These are phyloP conservation scores for Dendrobium chrysotoxum DNA, from an alignment of 106 monocot genomes.

Conservation along the genomic window DNA sequence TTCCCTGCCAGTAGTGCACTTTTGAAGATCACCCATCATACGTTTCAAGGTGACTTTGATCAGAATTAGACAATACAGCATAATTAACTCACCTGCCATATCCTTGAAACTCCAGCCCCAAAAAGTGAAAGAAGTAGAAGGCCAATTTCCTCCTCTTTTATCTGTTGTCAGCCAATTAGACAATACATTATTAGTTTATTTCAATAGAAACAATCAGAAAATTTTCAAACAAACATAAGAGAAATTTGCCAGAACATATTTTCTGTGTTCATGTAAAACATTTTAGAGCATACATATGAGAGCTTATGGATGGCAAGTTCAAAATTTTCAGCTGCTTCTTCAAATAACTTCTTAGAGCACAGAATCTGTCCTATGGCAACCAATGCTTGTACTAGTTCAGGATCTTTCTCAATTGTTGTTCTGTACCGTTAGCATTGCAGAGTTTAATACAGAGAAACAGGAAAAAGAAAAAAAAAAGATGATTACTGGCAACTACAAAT, in stretches of 20 bases:
- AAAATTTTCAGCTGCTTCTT: conserved; percentile 70
- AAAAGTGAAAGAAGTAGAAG: conserved; percentile 64
- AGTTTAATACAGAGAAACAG: background rate
- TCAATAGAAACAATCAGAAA: background rate
- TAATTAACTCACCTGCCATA: conserved; percentile 43
- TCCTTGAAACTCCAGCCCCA: conserved; percentile 68
- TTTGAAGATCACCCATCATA: background rate
- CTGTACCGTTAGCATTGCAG: conserved; percentile 24
- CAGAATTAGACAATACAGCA: background rate
- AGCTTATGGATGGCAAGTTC: conserved; percentile 86
- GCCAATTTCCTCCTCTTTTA: conserved; percentile 42
- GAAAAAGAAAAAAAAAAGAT: conserved; percentile 3
- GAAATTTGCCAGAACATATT: background rate
- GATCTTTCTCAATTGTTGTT: conserved; percentile 65
- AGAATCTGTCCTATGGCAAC: conserved; percentile 77
- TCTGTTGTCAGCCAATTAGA: conserved; percentile 25
- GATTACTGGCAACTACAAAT: background rate
- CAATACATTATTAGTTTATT: background rate
- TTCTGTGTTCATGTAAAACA: background rate
- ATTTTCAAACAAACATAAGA: background rate
- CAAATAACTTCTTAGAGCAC: conserved; percentile 46
- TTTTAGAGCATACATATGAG: background rate
- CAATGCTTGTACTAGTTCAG: conserved; percentile 55
- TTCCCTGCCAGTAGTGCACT: conserved; percentile 33
- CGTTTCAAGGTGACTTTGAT: background rate